Conservation (phyloP, 495 filamentous ascomycete genomes). For the Penicillium silybi region DNA sequence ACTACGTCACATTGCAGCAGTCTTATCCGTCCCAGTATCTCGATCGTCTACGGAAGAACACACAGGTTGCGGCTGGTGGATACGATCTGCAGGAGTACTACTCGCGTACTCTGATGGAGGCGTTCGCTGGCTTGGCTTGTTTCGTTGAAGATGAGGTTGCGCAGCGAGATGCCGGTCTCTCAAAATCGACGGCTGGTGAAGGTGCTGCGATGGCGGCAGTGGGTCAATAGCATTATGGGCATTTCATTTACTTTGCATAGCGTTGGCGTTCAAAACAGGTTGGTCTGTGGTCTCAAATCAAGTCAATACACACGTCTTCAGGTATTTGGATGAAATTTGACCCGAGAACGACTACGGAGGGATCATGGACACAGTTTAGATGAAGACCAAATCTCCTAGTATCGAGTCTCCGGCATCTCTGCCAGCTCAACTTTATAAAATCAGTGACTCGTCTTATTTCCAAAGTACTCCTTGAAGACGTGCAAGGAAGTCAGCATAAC, state of each 20-base stretch:
- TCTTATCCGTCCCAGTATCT: slow-evolving; percentile 65
- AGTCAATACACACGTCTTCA: neutral
- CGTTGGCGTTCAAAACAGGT: slow-evolving; percentile 41
- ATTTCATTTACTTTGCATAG: slow-evolving; percentile 37
- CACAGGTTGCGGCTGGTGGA: slow-evolving; percentile 67
- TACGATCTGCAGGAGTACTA: slow-evolving; percentile 81
- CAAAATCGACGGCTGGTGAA: slow-evolving; percentile 27
- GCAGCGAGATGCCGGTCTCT: slow-evolving; percentile 28
- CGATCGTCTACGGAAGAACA: slow-evolving; percentile 55
- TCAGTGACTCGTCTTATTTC: neutral
- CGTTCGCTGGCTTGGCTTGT: slow-evolving; percentile 82
- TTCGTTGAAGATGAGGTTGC: slow-evolving; percentile 76
- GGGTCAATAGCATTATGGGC: neutral
- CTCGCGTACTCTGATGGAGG: slow-evolving; percentile 73
- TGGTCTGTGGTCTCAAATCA: neutral
- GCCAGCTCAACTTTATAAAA: neutral
- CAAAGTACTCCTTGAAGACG: neutral
- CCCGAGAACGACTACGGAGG: too few relatives aligned
- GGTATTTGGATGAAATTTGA: too few relatives aligned
- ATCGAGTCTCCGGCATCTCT: neutral
- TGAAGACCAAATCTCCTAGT: too few relatives aligned
- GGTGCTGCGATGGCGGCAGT: slow-evolving; percentile 31
- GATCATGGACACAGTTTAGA: too few relatives aligned
- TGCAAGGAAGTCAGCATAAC: neutral
- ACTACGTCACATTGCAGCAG: slow-evolving; percentile 65